Base-by-base conservation (phyloP, 176 grass and related monocot species). In the Oryza punctata region DNA sequence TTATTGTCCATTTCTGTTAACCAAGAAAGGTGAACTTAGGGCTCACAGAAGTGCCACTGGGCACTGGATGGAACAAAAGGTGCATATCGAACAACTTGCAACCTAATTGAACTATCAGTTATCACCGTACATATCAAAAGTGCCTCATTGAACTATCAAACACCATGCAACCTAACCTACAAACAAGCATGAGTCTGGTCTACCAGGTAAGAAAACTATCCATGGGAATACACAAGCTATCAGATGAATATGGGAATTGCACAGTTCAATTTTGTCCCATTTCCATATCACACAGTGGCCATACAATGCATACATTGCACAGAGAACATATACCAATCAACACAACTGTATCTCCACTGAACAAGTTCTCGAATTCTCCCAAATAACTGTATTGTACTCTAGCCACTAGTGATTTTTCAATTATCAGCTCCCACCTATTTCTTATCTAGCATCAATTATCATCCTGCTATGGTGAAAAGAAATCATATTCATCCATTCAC, bases 1-100 rank as follows among this genome's bases (percentile, higher is more conserved):
- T 57, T 72, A 16, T 25, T 73, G 67, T 66, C 65, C 67, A 78
- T 67, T 82, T 77, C 11, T 81, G 15, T 59, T 52, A 21, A 41
- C 23, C 29, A 33, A 32, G 10, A 75, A 71, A 54, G 33, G 15
- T 61, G 6, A 78, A n/a, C 43, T 67, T 35, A 21, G 21, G 14
- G n/a, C 33, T 43, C 37, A 67, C 19, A 66, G 1, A 77, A 54
- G 71, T 65, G 19, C 24, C 43, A 5, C 15, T 28, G n/a, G n/a
- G n/a, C 43, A 5, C 15, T 29, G 19, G 64, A 81, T 77, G 41
- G 19, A 77, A 27, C 10, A 57, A 63, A 70, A 23, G 16, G 12
- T 65, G 23, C 26, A 29, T 12, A 6, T 4, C 23, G 41, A 82
- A 45, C 37, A 63, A 12, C 59, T 32, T 66, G 49, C 45, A 90